These are phyloP conservation scores for Cercospora citrullina DNA, from an alignment of 2,329 filamentous ascomycete species.

Conservation along the genomic window DNA sequence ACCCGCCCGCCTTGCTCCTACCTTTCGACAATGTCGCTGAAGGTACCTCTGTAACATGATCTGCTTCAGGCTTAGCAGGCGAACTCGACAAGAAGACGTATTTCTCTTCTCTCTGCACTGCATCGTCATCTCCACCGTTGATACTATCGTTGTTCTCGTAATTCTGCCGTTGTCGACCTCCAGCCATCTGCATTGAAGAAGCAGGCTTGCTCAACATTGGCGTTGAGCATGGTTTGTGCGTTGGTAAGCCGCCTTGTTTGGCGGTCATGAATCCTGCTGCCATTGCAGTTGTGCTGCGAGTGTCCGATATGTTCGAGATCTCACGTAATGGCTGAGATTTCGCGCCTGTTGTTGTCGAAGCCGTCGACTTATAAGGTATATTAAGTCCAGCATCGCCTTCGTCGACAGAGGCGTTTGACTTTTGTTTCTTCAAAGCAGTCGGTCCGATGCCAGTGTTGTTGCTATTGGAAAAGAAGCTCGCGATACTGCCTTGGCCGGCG, in stretches of 20 bases:
- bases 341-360: neutral
- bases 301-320: neutral
- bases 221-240: conserved; percentile 28
- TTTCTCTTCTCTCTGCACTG: conserved; percentile 35
- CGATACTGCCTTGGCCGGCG: conserved; percentile 54
- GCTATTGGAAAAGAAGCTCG: conserved; percentile 52
- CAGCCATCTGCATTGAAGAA: conserved; percentile 7
- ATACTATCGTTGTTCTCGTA: neutral
- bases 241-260: conserved; percentile 13
- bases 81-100: conserved; percentile 54
- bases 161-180: conserved; percentile 16
- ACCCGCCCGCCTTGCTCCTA: neutral
- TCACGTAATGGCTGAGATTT: neutral
- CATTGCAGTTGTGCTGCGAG: conserved; percentile 20
- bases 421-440: conserved; percentile 1
- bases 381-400: conserved; percentile 33
- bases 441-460: neutral
- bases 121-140: neutral
- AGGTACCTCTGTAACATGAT: conserved; percentile 16
- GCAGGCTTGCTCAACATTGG: conserved; percentile 39
- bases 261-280: conserved; percentile 4
- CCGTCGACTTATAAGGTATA: neutral
- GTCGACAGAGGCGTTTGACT: neutral
- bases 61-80: conserved; percentile 37
- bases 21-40: neutral